Conservation (phyloP, 495 filamentous ascomycete genomes). For the Lasiosphaeria miniovina region DNA sequence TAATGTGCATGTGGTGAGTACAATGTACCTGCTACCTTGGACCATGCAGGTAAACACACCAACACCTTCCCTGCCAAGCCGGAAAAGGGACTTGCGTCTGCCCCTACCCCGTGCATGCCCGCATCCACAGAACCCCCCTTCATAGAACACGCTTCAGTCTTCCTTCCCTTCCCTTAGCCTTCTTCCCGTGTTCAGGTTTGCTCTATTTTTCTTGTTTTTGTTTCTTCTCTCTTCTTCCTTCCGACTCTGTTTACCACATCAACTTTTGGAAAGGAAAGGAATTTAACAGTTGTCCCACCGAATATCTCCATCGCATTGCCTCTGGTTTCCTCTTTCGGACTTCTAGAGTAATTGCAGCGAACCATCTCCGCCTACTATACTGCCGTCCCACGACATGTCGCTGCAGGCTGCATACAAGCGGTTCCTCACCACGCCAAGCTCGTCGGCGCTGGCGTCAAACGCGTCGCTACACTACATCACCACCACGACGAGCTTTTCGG, state of each 20-base stretch:
- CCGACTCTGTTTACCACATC: too few species aligned
- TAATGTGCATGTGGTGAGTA: slow-evolving; percentile 9
- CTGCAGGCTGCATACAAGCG: slow-evolving; percentile 60
- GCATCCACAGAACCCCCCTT: slow-evolving; percentile 5
- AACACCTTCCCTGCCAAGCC: slow-evolving; percentile 9
- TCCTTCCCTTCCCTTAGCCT: slow-evolving; percentile 14
- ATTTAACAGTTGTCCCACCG: too few species aligned
- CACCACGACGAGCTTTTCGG: slow-evolving; percentile 71
- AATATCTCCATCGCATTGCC: background rate
- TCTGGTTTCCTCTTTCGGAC: slow-evolving; percentile 2
- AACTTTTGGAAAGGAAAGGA: too few species aligned
- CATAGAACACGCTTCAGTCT: background rate
- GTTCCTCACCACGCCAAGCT: slow-evolving; percentile 69
- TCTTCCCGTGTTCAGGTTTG: slow-evolving; percentile 8
- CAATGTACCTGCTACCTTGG: background rate
- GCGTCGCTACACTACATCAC: slow-evolving; percentile 89
- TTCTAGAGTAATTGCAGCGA: background rate
- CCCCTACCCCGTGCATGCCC: slow-evolving; percentile 26
- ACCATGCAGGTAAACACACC: background rate
- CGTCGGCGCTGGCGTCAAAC: slow-evolving; percentile 61
- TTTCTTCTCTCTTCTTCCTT: background rate
- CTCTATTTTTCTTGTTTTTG: slow-evolving; percentile 3
- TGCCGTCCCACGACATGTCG: slow-evolving; percentile 22
- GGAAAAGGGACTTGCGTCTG: slow-evolving; percentile 8
- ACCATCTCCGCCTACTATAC: background rate